Conservation (phyloP, 2,329 filamentous ascomycete species). For the Lachnellula arida region DNA sequence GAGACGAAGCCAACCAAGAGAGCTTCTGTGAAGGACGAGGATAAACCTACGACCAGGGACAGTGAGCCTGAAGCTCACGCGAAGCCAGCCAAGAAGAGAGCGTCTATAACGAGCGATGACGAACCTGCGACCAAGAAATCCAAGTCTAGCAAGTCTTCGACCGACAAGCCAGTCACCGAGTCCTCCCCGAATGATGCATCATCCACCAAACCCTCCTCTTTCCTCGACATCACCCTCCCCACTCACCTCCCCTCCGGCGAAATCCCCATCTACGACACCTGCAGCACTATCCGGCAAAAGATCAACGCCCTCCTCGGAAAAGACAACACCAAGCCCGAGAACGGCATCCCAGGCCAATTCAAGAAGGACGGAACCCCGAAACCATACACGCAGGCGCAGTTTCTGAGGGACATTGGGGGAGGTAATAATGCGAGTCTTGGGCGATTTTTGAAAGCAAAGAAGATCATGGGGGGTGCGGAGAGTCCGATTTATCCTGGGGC, state of each 20-base stretch:
- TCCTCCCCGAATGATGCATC: background rate
- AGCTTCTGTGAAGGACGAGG: background rate
- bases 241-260: background rate
- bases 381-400: constrained; percentile 12
- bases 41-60: background rate
- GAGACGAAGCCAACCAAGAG: background rate
- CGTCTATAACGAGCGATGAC: background rate
- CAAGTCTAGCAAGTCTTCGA: background rate
- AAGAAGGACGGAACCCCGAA: constrained; percentile 13
- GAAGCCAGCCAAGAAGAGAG: background rate
- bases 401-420: constrained; percentile 5
- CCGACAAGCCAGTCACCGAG: background rate
- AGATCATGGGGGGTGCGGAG: constrained; percentile 16
- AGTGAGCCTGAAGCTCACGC: background rate
- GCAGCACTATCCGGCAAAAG: constrained; percentile 11
- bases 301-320: constrained; percentile 14
- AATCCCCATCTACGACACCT: constrained; percentile 14
- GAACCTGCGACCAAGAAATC: background rate
- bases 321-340: constrained; percentile 12
- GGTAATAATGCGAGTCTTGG: background rate
- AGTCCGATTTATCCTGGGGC: constrained; percentile 12
- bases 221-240: constrained; percentile 10
- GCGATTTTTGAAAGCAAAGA: constrained; percentile 12
- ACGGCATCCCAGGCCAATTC: constrained; percentile 9
- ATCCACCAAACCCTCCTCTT: background rate